These are phyloP conservation scores for Sesbania bispinosa DNA, from an alignment of 306 rosid species.

Conservation along the genomic window DNA sequence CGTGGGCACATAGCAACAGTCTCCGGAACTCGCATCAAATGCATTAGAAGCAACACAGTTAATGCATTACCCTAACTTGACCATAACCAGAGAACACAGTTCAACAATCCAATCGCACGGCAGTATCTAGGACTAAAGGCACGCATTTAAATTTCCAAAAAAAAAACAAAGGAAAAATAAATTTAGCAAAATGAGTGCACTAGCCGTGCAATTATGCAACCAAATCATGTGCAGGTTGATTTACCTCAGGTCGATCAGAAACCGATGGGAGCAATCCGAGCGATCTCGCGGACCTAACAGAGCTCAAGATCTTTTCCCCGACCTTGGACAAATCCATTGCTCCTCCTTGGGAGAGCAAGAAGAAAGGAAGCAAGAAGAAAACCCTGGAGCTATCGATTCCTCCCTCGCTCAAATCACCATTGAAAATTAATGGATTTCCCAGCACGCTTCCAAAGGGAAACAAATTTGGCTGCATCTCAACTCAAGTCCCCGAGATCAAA, in stretches of 20 bases:
- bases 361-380: slow-evolving; percentile 77
- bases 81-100: background rate
- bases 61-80: slow-evolving; percentile 11
- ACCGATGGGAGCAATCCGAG: slow-evolving; percentile 82
- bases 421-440: slow-evolving; percentile 73
- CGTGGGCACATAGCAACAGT: background rate
- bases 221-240: background rate
- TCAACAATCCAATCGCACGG: background rate
- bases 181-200: background rate
- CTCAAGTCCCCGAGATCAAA: slow-evolving; percentile 44
- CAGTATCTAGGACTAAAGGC: slow-evolving; percentile 25
- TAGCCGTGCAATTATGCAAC: background rate
- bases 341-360: slow-evolving; percentile 83
- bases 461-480: slow-evolving; percentile 97
- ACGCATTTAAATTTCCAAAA: background rate
- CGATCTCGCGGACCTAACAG: slow-evolving; percentile 96
- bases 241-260: slow-evolving; percentile 97
- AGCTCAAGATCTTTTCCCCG: slow-evolving; percentile 92
- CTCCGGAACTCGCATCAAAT: background rate
- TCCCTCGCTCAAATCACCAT: slow-evolving; percentile 82
- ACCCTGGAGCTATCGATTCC: slow-evolving; percentile 72
- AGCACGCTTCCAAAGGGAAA: slow-evolving; percentile 71
- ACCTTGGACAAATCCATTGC: slow-evolving; percentile 97
- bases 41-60: slow-evolving; percentile 6
- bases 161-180: background rate